Evolutionary conservation across 495 filamentous ascomycete genomes (phyloP).

Genomic region (Neurospora sp.): DNA sequence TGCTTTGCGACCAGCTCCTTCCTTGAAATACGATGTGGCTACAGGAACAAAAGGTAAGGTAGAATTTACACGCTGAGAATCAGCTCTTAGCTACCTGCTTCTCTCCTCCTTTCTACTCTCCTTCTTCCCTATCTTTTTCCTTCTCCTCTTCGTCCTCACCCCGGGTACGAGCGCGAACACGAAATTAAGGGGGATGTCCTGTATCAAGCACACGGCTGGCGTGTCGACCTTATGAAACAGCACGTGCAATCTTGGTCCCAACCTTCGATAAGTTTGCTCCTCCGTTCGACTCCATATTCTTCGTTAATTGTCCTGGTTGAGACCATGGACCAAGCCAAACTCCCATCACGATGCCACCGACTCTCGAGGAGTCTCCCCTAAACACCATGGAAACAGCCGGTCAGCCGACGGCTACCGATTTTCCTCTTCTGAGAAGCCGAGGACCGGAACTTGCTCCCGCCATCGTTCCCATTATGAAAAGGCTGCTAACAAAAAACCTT

Average conservation of each 20-base stretch:
- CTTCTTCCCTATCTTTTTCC: too few species aligned
- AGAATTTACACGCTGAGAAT: neutral
- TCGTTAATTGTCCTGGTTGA: neutral
- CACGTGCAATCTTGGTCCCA: neutral
- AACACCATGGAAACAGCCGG: neutral
- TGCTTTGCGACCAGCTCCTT: neutral
- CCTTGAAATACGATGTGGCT: neutral
- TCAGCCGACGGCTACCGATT: neutral
- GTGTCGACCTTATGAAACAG: neutral
- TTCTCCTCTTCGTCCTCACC: too few species aligned
- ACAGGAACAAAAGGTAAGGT: neutral
- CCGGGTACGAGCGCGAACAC: too few species aligned
- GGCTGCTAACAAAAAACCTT: too few species aligned
- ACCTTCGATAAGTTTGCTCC: neutral
- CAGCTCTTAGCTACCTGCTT: neutral
- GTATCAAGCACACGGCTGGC: too few species aligned
- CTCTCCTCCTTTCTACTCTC: too few species aligned
- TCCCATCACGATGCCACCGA: neutral
- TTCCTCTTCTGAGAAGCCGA: too few species aligned
- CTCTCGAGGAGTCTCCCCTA: neutral
- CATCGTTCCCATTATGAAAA: too few species aligned
- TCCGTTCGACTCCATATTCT: neutral
- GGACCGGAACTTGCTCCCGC: too few species aligned
- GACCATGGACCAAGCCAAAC: neutral
- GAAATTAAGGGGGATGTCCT: too few species aligned